phyloP scores from a whole-genome alignment of 75 land plant species.

The Cunninghamia lanceolata region DNA sequence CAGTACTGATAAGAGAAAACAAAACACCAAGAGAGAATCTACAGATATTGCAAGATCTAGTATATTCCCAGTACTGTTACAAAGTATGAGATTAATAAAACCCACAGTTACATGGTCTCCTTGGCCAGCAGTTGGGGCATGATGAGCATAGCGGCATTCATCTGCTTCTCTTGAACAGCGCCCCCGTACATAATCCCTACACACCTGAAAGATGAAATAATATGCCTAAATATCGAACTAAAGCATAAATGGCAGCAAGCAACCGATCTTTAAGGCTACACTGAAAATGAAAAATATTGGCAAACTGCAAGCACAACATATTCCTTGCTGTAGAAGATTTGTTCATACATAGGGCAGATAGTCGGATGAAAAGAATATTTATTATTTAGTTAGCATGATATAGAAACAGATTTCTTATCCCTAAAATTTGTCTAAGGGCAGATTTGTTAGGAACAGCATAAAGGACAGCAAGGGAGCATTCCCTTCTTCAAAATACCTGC shows the following conservation, averaged over 20 bases:
- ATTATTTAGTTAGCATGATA: neutral
- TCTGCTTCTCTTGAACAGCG: constrained; percentile 28
- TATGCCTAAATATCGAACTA: neutral
- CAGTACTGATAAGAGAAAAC: neutral
- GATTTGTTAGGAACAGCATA: no score
- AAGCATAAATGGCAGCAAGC: neutral
- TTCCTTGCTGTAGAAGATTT: neutral
- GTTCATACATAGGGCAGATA: neutral
- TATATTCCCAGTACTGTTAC: neutral
- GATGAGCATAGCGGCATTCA: constrained; percentile 36
- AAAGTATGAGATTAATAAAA: neutral
- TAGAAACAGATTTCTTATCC: neutral
- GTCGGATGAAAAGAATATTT: neutral
- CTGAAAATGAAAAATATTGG: neutral
- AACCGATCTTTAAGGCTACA: neutral
- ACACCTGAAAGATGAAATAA: neutral
- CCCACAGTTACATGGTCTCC: constrained; percentile 25
- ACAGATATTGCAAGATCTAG: neutral
- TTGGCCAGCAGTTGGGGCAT: constrained; percentile 20
- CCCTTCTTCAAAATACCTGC: no score
- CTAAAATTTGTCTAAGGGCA: no score
- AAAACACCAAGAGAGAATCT: neutral
- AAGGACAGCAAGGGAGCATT: no score
- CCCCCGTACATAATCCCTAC: constrained; percentile 30
- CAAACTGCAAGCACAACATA: neutral